Evolutionary conservation across 176 grass and related monocot species (phyloP).

Genomic region (Cenchrus americanus): DNA sequence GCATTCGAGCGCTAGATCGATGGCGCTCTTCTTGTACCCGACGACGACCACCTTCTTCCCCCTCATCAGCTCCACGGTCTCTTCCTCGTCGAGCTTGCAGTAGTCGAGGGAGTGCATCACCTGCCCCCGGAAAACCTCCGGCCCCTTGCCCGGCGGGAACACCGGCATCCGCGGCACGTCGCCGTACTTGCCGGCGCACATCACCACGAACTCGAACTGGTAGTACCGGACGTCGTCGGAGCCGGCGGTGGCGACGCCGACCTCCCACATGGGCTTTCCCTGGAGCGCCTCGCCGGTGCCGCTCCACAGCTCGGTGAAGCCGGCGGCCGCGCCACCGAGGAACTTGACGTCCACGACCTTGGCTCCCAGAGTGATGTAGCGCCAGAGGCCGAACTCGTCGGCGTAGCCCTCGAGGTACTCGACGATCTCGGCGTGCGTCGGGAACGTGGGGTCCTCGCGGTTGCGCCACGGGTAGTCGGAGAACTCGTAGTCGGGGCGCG

Average conservation of each 20-base stretch:
- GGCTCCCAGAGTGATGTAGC: constrained; percentile 59
- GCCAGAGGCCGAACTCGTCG: constrained; percentile 69
- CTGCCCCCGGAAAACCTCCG: constrained; percentile 72
- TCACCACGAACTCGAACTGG: constrained; percentile 95
- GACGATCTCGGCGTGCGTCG: constrained; percentile 75
- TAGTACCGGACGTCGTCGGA: constrained; percentile 49
- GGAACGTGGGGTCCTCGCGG: constrained; percentile 84
- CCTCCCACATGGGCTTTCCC: constrained; percentile 76
- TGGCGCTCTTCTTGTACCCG: constrained; percentile 98
- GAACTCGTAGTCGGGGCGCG: constrained; percentile 93
- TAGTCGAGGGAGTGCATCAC: constrained; percentile 93
- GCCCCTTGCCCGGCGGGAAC: constrained; percentile 66
- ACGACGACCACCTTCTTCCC: constrained; percentile 91
- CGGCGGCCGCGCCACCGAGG: constrained; percentile 51
- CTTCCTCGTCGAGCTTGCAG: constrained; percentile 82
- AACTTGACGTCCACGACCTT: constrained; percentile 86
- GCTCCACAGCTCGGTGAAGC: constrained; percentile 77
- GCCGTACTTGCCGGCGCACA: constrained; percentile 98
- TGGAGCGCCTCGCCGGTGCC: constrained; percentile 50
- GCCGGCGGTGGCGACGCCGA: constrained; percentile 59
- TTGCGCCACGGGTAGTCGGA: constrained; percentile 81
- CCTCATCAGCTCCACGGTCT: constrained; percentile 68
- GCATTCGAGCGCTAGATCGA: constrained; percentile 88
- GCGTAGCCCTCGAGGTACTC: constrained; percentile 91
- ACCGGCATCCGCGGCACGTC: constrained; percentile 74